These are phyloP conservation scores for Aspergillus diversus DNA, from an alignment of 495 filamentous ascomycete species.

Conservation along the genomic window DNA sequence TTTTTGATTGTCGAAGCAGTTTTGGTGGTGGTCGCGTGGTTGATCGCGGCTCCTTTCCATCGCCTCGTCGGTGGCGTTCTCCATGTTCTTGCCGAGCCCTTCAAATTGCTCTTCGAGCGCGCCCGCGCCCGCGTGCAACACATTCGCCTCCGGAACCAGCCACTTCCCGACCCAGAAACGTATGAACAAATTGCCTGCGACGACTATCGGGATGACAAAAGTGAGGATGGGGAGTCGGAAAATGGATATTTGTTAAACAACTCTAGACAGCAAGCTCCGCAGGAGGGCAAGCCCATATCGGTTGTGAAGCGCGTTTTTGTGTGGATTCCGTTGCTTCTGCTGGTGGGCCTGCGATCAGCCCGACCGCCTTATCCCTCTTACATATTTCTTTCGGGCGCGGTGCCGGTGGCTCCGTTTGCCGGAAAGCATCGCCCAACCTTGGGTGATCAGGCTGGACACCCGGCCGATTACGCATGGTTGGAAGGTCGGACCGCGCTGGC, in stretches of 20 bases:
- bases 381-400: constrained; percentile 36
- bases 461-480: constrained; percentile 29
- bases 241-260: constrained; percentile 16
- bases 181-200: constrained; percentile 38
- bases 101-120: constrained; percentile 27
- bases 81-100: constrained; percentile 37
- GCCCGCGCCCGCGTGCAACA: constrained; percentile 19
- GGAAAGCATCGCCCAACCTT: constrained; percentile 31
- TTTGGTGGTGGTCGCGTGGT: constrained; percentile 28
- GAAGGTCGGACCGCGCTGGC: constrained; percentile 28
- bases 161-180: constrained; percentile 33
- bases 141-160: constrained; percentile 16
- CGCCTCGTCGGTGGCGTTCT: constrained; percentile 33
- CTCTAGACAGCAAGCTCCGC: constrained; percentile 8
- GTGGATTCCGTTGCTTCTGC: constrained; percentile 26
- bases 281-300: constrained; percentile 13
- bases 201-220: constrained; percentile 34
- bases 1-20: constrained; percentile 38
- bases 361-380: constrained; percentile 38
- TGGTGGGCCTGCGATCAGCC: constrained; percentile 30
- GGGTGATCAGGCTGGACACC: constrained; percentile 31
- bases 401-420: constrained; percentile 33
- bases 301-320: constrained; percentile 22
- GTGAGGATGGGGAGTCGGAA: constrained; percentile 35
- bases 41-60: constrained; percentile 31